These are phyloP conservation scores for Hypericum perforatum DNA, from an alignment of 345 rosid species.

Conservation along the genomic window DNA sequence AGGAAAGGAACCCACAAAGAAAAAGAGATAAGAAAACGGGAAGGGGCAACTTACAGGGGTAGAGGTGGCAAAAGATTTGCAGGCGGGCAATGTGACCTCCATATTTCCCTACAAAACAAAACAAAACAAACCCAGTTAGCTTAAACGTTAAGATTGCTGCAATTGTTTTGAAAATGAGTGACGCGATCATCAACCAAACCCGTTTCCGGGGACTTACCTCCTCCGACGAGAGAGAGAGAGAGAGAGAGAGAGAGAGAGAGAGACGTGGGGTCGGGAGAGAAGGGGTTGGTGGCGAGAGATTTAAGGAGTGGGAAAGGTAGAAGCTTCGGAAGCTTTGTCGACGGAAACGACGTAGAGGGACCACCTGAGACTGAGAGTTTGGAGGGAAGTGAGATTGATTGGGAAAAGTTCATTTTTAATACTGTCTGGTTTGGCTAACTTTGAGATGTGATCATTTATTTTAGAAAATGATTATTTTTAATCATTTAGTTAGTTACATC, in stretches of 20 bases:
- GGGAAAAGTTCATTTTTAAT: too few species aligned
- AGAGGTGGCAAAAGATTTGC: conserved; percentile 41
- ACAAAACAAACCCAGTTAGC: not conserved
- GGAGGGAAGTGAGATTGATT: conserved; percentile 13
- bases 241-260: not conserved
- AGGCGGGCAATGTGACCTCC: conserved; percentile 60
- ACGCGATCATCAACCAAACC: not conserved
- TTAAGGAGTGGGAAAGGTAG: not conserved
- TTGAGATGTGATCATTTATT: too few species aligned
- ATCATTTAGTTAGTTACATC: too few species aligned
- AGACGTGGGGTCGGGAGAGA: conserved; percentile 9
- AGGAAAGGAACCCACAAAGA: not conserved
- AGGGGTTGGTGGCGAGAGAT: not conserved
- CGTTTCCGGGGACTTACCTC: not conserved
- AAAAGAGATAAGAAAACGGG: not conserved
- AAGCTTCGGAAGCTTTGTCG: too few species aligned
- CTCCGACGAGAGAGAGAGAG: not conserved
- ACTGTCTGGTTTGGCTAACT: too few species aligned
- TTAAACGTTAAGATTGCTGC: not conserved
- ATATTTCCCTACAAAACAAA: conserved; percentile 18
- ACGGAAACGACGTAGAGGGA: conserved; percentile 20
- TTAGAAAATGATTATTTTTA: too few species aligned
- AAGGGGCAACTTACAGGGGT: conserved; percentile 37
- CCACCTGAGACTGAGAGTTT: not conserved
- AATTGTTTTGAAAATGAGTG: not conserved